Evolutionary conservation across 306 rosid species (phyloP), one percentile per base, ranked within the genome.

Genomic region (Pyrus pyrifolia): DNA sequence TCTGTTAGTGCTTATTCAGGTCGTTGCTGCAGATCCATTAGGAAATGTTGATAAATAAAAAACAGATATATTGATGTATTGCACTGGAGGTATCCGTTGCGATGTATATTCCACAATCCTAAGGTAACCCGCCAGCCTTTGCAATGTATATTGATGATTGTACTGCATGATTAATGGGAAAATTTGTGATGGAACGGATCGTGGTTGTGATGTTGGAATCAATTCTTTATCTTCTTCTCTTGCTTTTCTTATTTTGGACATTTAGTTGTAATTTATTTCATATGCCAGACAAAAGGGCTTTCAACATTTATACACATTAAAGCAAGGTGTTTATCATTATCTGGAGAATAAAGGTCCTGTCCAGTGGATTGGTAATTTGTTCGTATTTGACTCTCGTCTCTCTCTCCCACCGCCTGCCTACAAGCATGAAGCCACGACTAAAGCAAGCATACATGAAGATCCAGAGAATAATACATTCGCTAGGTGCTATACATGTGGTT

Each of bases 51-150:
- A 90, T 83, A 88, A 86, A 82, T 88, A 83, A 60, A 88, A 91
- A 55, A 61, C 93, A 18, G 85, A 85, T 76, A 84, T 92, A 84
- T 82, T 92, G 86, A 92, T 95, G 98, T 95, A 95, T 85, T 95
- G 97, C 82, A 95, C 98, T 8, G 97, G 97, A 64, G 97, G 97
- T 64, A 95, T 95, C 67, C 94, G 93, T 22, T 95, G 98, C 66
- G 96, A 92, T 66, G 95, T 92, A 55, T 92, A 90, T 82, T 92
- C 98, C 42, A 85, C 97, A 51, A 90, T 90, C 52, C 83, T 95
- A 67, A 92, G 97, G 97, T 90, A 87, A 84, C 51, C 19, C 35
- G 13, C 66, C 62, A 72, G 31, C 23, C 2, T 18, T 23, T 23
- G 27, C 27, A 31, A 63, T 30, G 62, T 57, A 57, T 57, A 3